A percentile compares a stretch with the other conserved stretches of the same genome.
Conservation (phyloP, 2,329 filamentous ascomycete genomes). For the Botrytis fabae region DNA sequence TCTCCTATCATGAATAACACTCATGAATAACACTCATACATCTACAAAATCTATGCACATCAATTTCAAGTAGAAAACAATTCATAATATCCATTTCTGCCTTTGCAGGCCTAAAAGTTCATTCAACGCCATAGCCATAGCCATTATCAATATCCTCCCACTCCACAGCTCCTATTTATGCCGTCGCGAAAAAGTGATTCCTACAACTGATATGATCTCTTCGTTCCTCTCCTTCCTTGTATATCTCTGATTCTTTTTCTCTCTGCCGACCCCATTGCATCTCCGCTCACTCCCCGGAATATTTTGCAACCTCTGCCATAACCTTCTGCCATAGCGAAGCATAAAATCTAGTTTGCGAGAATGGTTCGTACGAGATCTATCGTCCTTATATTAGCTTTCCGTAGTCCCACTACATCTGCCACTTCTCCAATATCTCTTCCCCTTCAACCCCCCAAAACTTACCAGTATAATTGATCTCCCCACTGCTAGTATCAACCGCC, state of each 20-base stretch:
- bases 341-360: conserved; percentile 69
- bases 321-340: background rate
- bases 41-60: background rate
- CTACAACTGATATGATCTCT: conserved; percentile 29
- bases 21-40: background rate
- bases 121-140: conserved; percentile 26
- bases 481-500: conserved; percentile 92
- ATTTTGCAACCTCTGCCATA: background rate
- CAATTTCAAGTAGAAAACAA: background rate
- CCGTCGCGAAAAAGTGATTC: conserved; percentile 27
- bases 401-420: background rate
- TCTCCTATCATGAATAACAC: background rate
- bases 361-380: conserved; percentile 82
- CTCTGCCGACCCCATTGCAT: background rate
- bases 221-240: conserved; percentile 18
- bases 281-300: background rate
- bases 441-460: conserved; percentile 41
- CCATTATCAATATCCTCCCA: conserved; percentile 24
- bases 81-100: conserved; percentile 6
- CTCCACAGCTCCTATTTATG: conserved; percentile 31
- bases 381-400: conserved; percentile 20
- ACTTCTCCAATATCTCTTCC: background rate
- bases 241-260: background rate
- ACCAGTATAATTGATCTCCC: conserved; percentile 98
- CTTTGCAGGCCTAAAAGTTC: conserved; percentile 22